A percentile compares a stretch with the other conserved stretches of the same genome.
Evolutionary conservation across 2,329 filamentous ascomycete genomes (phyloP).

Genomic region (Zymoseptoria pseudotritici): DNA sequence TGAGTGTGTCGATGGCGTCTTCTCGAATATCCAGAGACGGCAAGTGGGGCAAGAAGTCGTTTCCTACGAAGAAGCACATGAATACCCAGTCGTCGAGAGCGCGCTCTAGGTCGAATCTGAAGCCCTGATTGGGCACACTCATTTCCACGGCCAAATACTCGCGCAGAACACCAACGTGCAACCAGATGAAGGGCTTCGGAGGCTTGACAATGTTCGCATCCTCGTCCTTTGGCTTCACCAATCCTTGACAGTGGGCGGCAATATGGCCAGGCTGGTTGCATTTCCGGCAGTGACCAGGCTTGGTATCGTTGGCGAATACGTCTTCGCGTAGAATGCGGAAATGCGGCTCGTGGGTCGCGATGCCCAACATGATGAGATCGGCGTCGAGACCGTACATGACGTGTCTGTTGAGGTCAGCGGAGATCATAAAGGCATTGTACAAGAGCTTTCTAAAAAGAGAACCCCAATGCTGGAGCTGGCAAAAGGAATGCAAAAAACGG

Average conservation of each 20-base stretch:
- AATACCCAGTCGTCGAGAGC: constrained; percentile 98
- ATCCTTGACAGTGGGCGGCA: constrained; percentile 74
- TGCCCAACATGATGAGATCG: constrained; percentile 95
- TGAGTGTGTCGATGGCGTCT: constrained; percentile 92
- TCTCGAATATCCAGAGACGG: constrained; percentile 97
- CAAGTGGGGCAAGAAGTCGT: constrained; percentile 94
- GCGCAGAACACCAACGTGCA: constrained; percentile 82
- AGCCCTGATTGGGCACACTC: constrained; percentile 71
- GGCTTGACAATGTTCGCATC: constrained; percentile 71
- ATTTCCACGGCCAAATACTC: constrained; percentile 92
- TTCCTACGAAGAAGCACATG: constrained; percentile 98
- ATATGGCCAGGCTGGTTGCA: constrained; percentile 92
- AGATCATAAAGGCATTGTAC: not conserved
- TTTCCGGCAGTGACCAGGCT: constrained; percentile 71
- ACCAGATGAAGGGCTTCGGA: constrained; percentile 95
- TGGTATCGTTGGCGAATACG: constrained; percentile 86
- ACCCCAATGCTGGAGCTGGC: constrained; percentile 7
- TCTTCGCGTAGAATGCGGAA: constrained; percentile 95
- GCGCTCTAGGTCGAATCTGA: constrained; percentile 86
- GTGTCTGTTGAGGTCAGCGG: constrained; percentile 51
- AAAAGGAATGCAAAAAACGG: constrained; percentile 4
- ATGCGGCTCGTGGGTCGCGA: constrained; percentile 94
- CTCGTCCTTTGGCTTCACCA: constrained; percentile 67
- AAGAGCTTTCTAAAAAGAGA: constrained; percentile 6
- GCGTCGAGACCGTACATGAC: constrained; percentile 98